These are phyloP conservation scores for Ogataea thermomethanolica DNA, from an alignment of 805 yeast genomes.

Conservation along the genomic window DNA sequence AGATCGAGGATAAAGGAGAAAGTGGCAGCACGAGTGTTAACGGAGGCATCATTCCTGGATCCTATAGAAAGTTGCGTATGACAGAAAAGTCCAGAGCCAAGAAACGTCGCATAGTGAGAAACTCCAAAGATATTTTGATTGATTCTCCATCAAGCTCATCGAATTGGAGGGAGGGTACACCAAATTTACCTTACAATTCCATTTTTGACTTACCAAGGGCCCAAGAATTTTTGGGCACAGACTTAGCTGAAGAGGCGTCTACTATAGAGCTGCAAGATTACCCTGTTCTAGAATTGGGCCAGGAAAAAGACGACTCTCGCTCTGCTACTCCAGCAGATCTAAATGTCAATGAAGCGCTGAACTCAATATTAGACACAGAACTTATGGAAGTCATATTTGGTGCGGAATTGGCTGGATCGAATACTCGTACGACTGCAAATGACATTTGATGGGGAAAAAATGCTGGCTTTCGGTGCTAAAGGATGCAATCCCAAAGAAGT, in stretches of 20 bases:
- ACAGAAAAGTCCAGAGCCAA: constrained; percentile 2
- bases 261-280: constrained; percentile 5
- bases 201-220: constrained; percentile 5
- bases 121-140: not conserved
- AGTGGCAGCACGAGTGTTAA: constrained; percentile 33
- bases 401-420: constrained; percentile 19
- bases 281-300: constrained; percentile 5
- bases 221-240: not conserved
- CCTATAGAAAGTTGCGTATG: constrained; percentile 26
- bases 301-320: constrained; percentile 2
- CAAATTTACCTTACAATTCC: constrained; percentile 3
- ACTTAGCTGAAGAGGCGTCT: constrained; percentile 1
- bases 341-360: constrained; percentile 28
- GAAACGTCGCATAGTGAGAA: constrained; percentile 4
- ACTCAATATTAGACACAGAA: constrained; percentile 30
- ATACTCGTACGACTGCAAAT: constrained; percentile 1
- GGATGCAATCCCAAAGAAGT: not conserved
- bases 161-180: not conserved
- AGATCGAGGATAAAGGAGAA: constrained; percentile 29
- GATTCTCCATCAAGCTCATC: not conserved
- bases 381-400: constrained; percentile 33
- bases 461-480: not conserved
- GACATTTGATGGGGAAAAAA: constrained; percentile 1
- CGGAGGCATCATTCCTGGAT: constrained; percentile 30
- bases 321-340: constrained; percentile 9